Evolutionary conservation across 805 yeast genomes (phyloP).

Genomic region (Pichia occidentalis): DNA sequence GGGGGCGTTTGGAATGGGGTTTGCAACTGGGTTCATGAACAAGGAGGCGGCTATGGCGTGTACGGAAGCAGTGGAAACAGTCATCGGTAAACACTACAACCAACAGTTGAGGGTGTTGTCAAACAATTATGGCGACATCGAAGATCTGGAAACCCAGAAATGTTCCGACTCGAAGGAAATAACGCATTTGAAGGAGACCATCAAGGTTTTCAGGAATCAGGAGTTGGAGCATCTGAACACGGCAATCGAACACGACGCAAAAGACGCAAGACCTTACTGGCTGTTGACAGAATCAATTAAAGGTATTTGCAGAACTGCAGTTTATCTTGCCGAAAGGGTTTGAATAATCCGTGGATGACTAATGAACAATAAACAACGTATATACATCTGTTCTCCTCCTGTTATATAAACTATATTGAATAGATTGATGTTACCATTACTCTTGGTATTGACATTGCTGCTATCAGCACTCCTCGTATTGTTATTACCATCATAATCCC

Average conservation of each 20-base stretch:
- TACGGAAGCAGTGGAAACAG: conserved; percentile 97
- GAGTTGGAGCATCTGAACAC: conserved; percentile 94
- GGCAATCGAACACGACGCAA: conserved; percentile 87
- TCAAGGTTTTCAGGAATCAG: conserved; percentile 81
- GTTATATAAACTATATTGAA: too few relatives aligned
- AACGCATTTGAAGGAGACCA: conserved; percentile 47
- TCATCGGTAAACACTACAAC: conserved; percentile 93
- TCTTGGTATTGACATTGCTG: too few relatives aligned
- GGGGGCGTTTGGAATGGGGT: conserved; percentile 85
- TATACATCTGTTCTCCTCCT: background rate
- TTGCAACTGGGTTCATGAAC: conserved; percentile 76
- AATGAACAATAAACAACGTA: background rate
- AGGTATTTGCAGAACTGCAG: conserved; percentile 76
- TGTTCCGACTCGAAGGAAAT: conserved; percentile 47
- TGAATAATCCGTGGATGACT: too few relatives aligned
- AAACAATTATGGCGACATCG: conserved; percentile 52
- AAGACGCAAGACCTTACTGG: conserved; percentile 88
- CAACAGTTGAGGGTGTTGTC: conserved; percentile 74
- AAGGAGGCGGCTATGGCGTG: conserved; percentile 99
- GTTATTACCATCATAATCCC: too few relatives aligned
- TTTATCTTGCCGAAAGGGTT: conserved; percentile 82
- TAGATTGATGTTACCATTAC: too few relatives aligned
- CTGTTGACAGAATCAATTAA: conserved; percentile 84
- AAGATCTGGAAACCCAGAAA: conserved; percentile 26
- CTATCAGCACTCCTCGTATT: too few relatives aligned